Conservation (phyloP, 805 yeast species). For the Dipodascus geniculatus region DNA sequence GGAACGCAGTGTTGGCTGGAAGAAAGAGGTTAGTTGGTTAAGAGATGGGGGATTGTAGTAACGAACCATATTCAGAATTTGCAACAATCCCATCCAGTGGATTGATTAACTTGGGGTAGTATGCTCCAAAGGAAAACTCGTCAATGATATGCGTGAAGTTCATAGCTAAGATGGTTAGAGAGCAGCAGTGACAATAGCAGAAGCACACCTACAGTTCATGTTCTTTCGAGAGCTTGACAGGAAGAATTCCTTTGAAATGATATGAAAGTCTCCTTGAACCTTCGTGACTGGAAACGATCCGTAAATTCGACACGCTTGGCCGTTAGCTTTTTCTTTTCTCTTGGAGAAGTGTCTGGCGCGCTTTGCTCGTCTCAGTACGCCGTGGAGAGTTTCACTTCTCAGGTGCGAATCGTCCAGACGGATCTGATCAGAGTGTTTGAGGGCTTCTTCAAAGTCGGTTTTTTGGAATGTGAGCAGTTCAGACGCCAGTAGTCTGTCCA, state of each 20-base stretch:
- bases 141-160: constrained; percentile 77
- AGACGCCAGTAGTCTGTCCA: constrained; percentile 66
- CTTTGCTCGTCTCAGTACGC: constrained; percentile 14
- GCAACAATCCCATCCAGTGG: constrained; percentile 76
- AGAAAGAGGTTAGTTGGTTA: not conserved
- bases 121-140: constrained; percentile 85
- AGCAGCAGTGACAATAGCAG: not conserved
- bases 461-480: constrained; percentile 68
- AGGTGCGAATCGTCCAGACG: not conserved
- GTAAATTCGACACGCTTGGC: constrained; percentile 16
- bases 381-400: constrained; percentile 10
- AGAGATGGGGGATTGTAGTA: too few species aligned
- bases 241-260: constrained; percentile 62
- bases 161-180: constrained; percentile 23
- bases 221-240: not conserved
- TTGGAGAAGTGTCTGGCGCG: constrained; percentile 3
- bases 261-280: constrained; percentile 76
- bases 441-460: constrained; percentile 16
- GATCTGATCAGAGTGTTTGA: constrained; percentile 1
- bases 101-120: constrained; percentile 73
- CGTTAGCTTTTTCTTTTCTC: not conserved
- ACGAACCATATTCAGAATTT: constrained; percentile 35
- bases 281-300: constrained; percentile 54
- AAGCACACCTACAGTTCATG: not conserved
- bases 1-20: constrained; percentile 27